A percentile compares a stretch with the other conserved stretches of the same genome.
These are phyloP conservation scores for Quercus aquifolioides DNA, from an alignment of 306 rosid genomes.

Conservation along the genomic window DNA sequence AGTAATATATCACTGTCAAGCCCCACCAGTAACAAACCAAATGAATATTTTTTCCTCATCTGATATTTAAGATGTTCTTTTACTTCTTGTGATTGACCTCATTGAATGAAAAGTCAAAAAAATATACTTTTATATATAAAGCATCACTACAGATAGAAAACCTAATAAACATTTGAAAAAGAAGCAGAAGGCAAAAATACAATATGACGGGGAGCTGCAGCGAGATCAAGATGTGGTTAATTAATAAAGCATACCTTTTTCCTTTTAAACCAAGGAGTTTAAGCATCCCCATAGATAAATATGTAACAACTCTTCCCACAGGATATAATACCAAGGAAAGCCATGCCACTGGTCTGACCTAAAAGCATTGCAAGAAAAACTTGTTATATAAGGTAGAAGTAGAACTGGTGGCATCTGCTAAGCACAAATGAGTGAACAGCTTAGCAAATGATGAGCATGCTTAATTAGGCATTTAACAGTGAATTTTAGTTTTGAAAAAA, in stretches of 20 bases:
- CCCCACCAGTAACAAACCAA: not conserved
- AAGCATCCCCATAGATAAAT: constrained; percentile 94
- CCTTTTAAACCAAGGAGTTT: constrained; percentile 95
- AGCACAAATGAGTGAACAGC: not conserved
- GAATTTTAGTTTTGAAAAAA: not conserved
- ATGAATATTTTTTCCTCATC: not conserved
- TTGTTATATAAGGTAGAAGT: constrained; percentile 17
- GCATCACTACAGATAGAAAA: constrained; percentile 10
- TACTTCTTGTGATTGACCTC: not conserved
- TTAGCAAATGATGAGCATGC: constrained; percentile 10
- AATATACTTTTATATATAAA: not conserved
- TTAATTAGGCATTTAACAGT: not conserved
- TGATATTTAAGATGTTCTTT: not conserved
- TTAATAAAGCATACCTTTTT: constrained; percentile 61
- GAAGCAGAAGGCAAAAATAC: constrained; percentile 7
- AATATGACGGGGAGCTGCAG: not conserved
- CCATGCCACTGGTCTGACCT: constrained; percentile 99
- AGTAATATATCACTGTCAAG: not conserved
- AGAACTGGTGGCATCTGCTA: constrained; percentile 15
- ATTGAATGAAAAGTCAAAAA: not conserved
- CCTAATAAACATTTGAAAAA: constrained; percentile 7
- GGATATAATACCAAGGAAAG: constrained; percentile 92
- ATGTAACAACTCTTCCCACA: constrained; percentile 89
- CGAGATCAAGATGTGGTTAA: constrained; percentile 17
- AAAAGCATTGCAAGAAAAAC: constrained; percentile 36